phyloP scores from a whole-genome alignment of 176 grass and related monocot genomes.

The Aegilops longissima region DNA sequence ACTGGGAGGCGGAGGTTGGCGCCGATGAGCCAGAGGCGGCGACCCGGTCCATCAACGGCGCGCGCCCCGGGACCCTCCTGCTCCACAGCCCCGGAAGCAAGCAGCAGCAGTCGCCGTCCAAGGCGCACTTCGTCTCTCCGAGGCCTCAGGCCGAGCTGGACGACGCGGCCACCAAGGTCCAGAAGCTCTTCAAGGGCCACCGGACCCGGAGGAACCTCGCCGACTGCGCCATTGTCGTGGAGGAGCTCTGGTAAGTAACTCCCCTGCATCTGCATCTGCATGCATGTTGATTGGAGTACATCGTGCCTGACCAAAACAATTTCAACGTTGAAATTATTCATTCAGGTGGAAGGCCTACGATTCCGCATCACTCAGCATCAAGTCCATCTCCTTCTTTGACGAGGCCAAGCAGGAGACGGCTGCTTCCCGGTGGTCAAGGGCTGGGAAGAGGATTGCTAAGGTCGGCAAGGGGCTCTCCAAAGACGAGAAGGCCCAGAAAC shows the following conservation, averaged over 20 bases:
- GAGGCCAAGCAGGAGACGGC: conserved; percentile 71
- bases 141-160: conserved; percentile 65
- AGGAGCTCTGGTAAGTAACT: conserved; percentile 74
- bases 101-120: neutral
- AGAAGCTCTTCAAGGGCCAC: conserved; percentile 94
- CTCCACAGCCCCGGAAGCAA: conserved; percentile 12
- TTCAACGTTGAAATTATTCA: neutral
- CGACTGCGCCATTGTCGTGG: conserved; percentile 85
- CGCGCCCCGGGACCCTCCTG: conserved; percentile 30
- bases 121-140: conserved; percentile 56
- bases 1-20: conserved; percentile 47
- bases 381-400: conserved; percentile 88
- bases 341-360: conserved; percentile 87
- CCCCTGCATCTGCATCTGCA: neutral
- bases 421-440: conserved; percentile 77
- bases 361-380: conserved; percentile 56
- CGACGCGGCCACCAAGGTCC: conserved; percentile 67
- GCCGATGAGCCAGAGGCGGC: neutral
- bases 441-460: conserved; percentile 69
- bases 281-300: neutral
- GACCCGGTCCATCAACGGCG: conserved; percentile 35
- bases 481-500: conserved; percentile 88
- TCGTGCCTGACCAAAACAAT: neutral
- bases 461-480: conserved; percentile 94
- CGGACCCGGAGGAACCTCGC: conserved; percentile 84